phyloP scores from a whole-genome alignment of 345 rosid species.

The Populus simonii region DNA sequence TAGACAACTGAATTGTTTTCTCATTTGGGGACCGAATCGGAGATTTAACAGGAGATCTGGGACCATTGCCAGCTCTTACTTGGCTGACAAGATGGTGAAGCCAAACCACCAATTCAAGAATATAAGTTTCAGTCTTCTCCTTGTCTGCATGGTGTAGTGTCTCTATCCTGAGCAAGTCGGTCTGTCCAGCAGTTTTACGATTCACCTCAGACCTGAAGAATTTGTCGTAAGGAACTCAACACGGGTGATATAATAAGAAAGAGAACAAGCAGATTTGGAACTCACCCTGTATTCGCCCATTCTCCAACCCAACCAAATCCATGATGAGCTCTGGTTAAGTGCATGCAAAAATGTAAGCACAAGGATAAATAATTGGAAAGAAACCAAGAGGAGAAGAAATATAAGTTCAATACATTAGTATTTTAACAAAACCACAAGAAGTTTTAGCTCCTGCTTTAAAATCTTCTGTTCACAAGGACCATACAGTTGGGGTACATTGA shows the following conservation, averaged over 20 bases:
- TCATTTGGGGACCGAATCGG: conserved; percentile 80
- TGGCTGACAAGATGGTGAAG: conserved; percentile 85
- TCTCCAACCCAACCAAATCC: conserved; percentile 99
- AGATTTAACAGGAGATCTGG: conserved; percentile 81
- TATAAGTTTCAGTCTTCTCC: conserved; percentile 75
- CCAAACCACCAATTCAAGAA: conserved; percentile 84
- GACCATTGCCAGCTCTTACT: conserved; percentile 60
- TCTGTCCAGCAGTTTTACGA: conserved; percentile 65
- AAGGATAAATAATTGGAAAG: conserved; percentile 6
- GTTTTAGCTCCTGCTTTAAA: not conserved
- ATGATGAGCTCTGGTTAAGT: conserved; percentile 78
- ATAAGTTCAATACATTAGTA: not conserved
- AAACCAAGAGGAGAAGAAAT: not conserved
- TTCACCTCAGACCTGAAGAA: conserved; percentile 64
- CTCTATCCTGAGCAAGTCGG: conserved; percentile 78
- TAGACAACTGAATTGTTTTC: conserved; percentile 44
- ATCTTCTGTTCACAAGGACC: not conserved
- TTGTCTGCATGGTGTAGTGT: conserved; percentile 94
- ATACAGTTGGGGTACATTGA: not conserved
- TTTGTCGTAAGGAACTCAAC: conserved; percentile 4
- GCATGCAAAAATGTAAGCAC: conserved; percentile 15
- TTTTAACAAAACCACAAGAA: not conserved
- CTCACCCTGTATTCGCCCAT: conserved; percentile 98
- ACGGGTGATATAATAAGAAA: conserved; percentile 7
- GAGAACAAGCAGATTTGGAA: not conserved